Percentiles rank a stretch among this genome's conserved stretches.
Evolutionary conservation across 2,329 filamentous ascomycete genomes (phyloP).

Genomic region (Tolypocladium guangdongense): DNA sequence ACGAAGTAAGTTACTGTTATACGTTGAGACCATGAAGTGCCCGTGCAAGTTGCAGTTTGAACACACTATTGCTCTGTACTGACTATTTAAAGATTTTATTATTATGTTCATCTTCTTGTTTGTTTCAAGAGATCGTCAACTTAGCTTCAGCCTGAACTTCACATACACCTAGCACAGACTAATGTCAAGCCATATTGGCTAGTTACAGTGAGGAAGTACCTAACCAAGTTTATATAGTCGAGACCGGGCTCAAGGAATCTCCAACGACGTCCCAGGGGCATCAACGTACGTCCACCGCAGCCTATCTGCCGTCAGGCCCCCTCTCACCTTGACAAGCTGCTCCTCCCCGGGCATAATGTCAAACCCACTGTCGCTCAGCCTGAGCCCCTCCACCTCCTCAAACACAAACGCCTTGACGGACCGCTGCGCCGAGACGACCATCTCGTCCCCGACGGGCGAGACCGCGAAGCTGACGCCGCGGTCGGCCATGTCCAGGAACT

Average conservation of each 20-base stretch:
- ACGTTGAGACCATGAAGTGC: too few species aligned
- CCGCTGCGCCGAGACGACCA: constrained; percentile 23
- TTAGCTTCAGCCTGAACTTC: too few species aligned
- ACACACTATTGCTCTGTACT: neutral
- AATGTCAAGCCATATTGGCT: too few species aligned
- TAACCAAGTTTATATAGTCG: neutral
- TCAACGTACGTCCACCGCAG: constrained; percentile 8
- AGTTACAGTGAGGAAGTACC: too few species aligned
- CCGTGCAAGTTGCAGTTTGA: neutral
- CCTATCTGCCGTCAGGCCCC: neutral
- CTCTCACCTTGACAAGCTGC: constrained; percentile 10
- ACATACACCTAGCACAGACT: too few species aligned
- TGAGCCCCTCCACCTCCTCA: constrained; percentile 32
- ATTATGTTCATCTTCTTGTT: too few species aligned
- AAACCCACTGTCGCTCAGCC: constrained; percentile 45
- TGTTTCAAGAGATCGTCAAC: too few species aligned
- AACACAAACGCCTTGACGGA: constrained; percentile 49
- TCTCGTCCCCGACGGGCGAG: constrained; percentile 3
- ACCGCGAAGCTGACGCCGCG: constrained; percentile 25
- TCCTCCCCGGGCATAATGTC: constrained; percentile 41
- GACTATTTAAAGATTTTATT: too few species aligned
- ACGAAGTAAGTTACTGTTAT: too few species aligned
- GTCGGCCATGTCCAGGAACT: constrained; percentile 42
- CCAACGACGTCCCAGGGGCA: constrained; percentile 5
- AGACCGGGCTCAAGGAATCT: neutral